Evolutionary conservation across 2,329 filamentous ascomycete species (phyloP), one percentile per base, ranked within the genome.

Genomic region (Alternaria sp.): DNA sequence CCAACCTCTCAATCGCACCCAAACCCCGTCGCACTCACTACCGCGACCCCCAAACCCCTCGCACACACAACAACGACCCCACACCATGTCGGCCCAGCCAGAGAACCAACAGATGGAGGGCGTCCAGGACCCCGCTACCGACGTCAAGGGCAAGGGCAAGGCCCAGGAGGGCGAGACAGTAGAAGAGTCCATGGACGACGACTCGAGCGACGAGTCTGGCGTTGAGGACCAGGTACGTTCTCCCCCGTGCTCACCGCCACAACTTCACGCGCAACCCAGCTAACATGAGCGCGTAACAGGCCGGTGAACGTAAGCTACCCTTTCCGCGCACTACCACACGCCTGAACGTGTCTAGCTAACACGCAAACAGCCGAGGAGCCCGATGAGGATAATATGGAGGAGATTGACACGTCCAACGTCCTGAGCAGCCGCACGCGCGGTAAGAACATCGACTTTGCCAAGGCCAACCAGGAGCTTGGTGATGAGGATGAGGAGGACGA

Each of bases 351-450:
- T 19, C 36, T 40, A 59, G 28, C 72, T 77, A 59, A 77, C 59
- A 50, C 60, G 74, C 7, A 9, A 50, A 55, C 80, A 82, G 86
- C 83, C 60, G 90, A 91, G 72, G 84, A 68, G 57, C 91, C 91
- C 47, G 93, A 93, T 59, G 90, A 92, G 63, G 84, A 93, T 76
- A 91, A 92, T 81, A 88, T 97, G 86, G 92, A 96, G 79, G 94
- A 95, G 83, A 97, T 99, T 80, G 93, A 97, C 79, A 85, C 88
- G 61, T 88, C 88, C 80, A 98, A 98, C 87, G 97, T 98, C 80
- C 89, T 98, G 77, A 80, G 83, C 62, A 87, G 86, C 69, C 95
- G 96, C 81, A 98, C 95, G 68, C 95, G 95, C 77, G 94, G 94
- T 78, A 92, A 93, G 81, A 87, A 90, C 77, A 97, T 98, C 79